Conservation (phyloP, 495 filamentous ascomycete genomes). For the Stereocaulon alpinum region DNA sequence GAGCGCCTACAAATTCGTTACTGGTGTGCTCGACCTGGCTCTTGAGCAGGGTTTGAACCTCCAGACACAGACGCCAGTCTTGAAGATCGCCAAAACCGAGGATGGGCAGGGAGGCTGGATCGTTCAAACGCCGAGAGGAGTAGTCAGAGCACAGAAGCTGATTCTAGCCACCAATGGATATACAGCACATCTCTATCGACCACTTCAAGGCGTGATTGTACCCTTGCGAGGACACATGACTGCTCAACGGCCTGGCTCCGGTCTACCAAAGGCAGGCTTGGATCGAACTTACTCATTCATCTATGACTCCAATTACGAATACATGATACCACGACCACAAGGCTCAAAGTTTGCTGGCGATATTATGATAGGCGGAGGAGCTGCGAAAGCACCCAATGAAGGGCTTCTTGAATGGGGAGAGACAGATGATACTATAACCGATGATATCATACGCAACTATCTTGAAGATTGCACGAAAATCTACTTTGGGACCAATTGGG, state of each 20-base stretch:
- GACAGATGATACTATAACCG: slow-evolving; percentile 47
- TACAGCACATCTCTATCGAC: slow-evolving; percentile 45
- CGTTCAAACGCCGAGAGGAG: slow-evolving; percentile 45
- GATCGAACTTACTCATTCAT: slow-evolving; percentile 52
- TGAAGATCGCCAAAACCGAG: slow-evolving; percentile 27
- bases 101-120: slow-evolving; percentile 29
- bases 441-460: slow-evolving; percentile 44
- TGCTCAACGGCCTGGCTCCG: slow-evolving; percentile 44
- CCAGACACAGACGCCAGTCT: slow-evolving; percentile 50
- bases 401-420: slow-evolving; percentile 43
- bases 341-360: slow-evolving; percentile 40
- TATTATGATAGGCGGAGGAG: slow-evolving; percentile 61
- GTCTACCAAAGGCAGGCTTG: slow-evolving; percentile 35
- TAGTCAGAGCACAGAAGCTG: slow-evolving; percentile 42
- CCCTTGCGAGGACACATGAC: slow-evolving; percentile 60
- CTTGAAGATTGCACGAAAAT: slow-evolving; percentile 34
- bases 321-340: slow-evolving; percentile 52
- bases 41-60: slow-evolving; percentile 46
- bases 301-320: slow-evolving; percentile 50
- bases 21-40: slow-evolving; percentile 47
- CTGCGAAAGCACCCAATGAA: slow-evolving; percentile 35
- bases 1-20: slow-evolving; percentile 53
- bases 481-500: slow-evolving; percentile 51
- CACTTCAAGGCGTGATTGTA: slow-evolving; percentile 50
- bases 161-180: slow-evolving; percentile 68